Conservation (phyloP, 2,329 filamentous ascomycete genomes). For the Pseudomassariella vexata region DNA sequence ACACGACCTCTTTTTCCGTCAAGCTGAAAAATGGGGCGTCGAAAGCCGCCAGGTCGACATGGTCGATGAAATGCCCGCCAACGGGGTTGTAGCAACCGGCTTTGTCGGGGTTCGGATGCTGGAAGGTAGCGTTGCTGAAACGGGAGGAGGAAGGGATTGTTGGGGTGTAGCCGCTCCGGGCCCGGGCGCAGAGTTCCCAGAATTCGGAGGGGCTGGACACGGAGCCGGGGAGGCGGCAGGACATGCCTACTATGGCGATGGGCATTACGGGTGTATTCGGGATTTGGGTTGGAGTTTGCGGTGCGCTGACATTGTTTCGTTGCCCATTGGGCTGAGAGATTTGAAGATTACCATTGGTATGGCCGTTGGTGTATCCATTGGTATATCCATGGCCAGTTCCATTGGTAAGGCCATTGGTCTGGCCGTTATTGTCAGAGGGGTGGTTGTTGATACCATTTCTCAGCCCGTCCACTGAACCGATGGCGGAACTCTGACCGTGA, state of each 20-base stretch:
- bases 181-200: conserved; percentile 36
- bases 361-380: conserved; percentile 19
- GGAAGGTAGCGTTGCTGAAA: conserved; percentile 33
- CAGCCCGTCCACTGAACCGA: conserved; percentile 16
- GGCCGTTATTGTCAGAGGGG: conserved; percentile 22
- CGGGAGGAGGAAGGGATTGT: conserved; percentile 29
- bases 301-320: conserved; percentile 7
- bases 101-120: conserved; percentile 28
- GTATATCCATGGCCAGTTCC: conserved; percentile 16
- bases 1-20: conserved; percentile 41
- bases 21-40: conserved; percentile 48
- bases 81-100: conserved; percentile 28
- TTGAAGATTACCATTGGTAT: conserved; percentile 11
- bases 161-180: conserved; percentile 33
- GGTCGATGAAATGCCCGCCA: conserved; percentile 32
- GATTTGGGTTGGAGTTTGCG: conserved; percentile 14
- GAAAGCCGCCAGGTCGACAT: conserved; percentile 39
- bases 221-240: conserved; percentile 38
- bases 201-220: conserved; percentile 35
- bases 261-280: conserved; percentile 27
- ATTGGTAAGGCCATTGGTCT: conserved; percentile 12
- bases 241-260: conserved; percentile 42
- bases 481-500: conserved; percentile 14
- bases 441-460: conserved; percentile 17
- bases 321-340: too few species aligned